phyloP scores from a whole-genome alignment of 2,329 filamentous ascomycete species.

The Metarhizium sp. region DNA sequence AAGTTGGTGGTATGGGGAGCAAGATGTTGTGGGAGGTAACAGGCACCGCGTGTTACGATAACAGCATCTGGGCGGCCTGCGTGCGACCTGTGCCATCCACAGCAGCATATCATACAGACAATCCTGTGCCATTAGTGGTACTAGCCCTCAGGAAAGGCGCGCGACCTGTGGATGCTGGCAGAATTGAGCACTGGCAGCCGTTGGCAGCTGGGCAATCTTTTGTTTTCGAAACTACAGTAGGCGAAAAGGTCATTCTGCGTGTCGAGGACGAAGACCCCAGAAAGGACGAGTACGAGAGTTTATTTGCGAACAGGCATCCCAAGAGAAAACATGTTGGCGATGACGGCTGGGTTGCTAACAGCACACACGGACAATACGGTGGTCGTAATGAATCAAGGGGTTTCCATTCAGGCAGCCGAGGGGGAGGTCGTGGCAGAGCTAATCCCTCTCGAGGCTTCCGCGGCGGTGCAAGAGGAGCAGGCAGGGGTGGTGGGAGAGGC shows the following conservation, averaged over 20 bases:
- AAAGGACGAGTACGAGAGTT: slow-evolving; percentile 55
- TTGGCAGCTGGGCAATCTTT: slow-evolving; percentile 61
- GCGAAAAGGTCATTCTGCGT: slow-evolving; percentile 75
- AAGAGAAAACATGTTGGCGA: slow-evolving; percentile 50
- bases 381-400: slow-evolving; percentile 32
- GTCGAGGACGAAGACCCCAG: slow-evolving; percentile 62
- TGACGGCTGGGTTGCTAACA: slow-evolving; percentile 28
- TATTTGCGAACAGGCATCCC: slow-evolving; percentile 48
- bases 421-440: slow-evolving; percentile 27
- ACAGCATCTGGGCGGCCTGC: slow-evolving; percentile 78
- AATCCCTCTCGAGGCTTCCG: slow-evolving; percentile 28
- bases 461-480: slow-evolving; percentile 31
- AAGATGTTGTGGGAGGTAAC: slow-evolving; percentile 79
- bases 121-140: slow-evolving; percentile 68
- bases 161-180: slow-evolving; percentile 68
- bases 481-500: slow-evolving; percentile 30
- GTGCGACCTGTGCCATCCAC: slow-evolving; percentile 62
- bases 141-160: slow-evolving; percentile 69
- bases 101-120: slow-evolving; percentile 68
- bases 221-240: slow-evolving; percentile 73
- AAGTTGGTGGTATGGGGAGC: slow-evolving; percentile 77
- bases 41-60: slow-evolving; percentile 64
- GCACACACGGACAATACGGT: slow-evolving; percentile 21
- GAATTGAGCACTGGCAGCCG: slow-evolving; percentile 77
- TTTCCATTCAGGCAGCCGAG: slow-evolving; percentile 26